Percentiles rank a stretch among this genome's conserved stretches.
Conservation (phyloP, 2,329 filamentous ascomycete species). For the Ophiostoma tasmaniense region DNA sequence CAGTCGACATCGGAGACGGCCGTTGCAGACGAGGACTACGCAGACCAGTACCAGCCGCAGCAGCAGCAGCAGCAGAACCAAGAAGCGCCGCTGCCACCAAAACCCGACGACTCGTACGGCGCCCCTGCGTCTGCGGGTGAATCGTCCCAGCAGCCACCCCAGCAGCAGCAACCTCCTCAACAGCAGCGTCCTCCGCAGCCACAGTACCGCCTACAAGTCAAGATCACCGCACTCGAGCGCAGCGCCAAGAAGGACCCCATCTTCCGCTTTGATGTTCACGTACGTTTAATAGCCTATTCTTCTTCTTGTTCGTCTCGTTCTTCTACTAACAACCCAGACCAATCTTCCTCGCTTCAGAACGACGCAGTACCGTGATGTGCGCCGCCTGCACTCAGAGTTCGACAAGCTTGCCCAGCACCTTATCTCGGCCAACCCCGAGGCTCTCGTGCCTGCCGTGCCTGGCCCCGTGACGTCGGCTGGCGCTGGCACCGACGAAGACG, state of each 20-base stretch:
- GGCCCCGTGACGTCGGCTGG: conserved; percentile 92
- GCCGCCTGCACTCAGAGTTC: conserved; percentile 91
- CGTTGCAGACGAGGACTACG: conserved; percentile 24
- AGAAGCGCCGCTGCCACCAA: conserved; percentile 12
- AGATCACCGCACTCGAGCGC: conserved; percentile 87
- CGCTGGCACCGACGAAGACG: conserved; percentile 92
- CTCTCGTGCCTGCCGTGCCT: conserved; percentile 86
- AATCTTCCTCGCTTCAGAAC: conserved; percentile 98
- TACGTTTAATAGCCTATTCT: conserved; percentile 38
- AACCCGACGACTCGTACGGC: not conserved
- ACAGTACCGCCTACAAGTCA: conserved; percentile 82
- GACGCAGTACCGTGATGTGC: conserved; percentile 95
- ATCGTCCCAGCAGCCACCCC: not conserved
- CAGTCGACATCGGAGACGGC: conserved; percentile 34
- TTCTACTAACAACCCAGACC: conserved; percentile 55
- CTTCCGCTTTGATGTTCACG: conserved; percentile 90
- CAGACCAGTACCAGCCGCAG: conserved; percentile 22
- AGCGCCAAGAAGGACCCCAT: conserved; percentile 94
- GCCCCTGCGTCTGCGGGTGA: not conserved
- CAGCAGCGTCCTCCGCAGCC: conserved; percentile 37
- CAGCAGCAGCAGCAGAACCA: conserved; percentile 21
- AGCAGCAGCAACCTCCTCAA: conserved; percentile 14
- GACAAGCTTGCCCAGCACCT: conserved; percentile 92
- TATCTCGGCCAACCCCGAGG: conserved; percentile 94
- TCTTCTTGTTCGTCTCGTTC: too few species aligned